These are phyloP conservation scores for Geotrichum restrictum DNA, from an alignment of 1,139 yeast species.

Conservation along the genomic window DNA sequence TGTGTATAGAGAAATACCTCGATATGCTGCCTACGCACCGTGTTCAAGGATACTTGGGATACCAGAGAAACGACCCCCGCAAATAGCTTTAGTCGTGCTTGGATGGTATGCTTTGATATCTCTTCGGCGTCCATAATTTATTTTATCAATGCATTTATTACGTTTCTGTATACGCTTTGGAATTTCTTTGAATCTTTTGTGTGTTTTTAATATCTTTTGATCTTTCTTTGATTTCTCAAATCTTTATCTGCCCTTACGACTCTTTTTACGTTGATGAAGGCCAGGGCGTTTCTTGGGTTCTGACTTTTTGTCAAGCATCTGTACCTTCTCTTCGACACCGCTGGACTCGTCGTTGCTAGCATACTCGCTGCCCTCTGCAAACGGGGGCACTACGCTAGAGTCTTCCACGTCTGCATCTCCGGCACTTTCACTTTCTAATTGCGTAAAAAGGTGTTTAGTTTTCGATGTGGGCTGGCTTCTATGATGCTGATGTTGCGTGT, in stretches of 20 bases:
- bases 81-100: slow-evolving; percentile 43
- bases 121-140: neutral
- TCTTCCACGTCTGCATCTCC: neutral
- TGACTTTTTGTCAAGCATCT: slow-evolving; percentile 1
- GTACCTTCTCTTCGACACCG: neutral
- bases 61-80: slow-evolving; percentile 81
- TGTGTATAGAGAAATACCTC: slow-evolving; percentile 54
- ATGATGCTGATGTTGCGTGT: neutral
- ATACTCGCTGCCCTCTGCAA: neutral
- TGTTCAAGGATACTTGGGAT: slow-evolving; percentile 69
- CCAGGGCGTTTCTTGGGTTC: neutral
- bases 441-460: neutral
- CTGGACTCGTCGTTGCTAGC: neutral
- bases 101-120: neutral
- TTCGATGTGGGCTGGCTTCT: neutral
- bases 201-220: neutral
- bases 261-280: slow-evolving; percentile 6
- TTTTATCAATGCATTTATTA: neutral
- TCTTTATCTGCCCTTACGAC: slow-evolving; percentile 1
- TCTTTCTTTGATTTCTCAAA: neutral
- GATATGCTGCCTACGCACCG: slow-evolving; percentile 68
- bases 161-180: neutral
- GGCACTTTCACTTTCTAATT: neutral
- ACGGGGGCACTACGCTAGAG: neutral
- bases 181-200: neutral